Base-by-base conservation (phyloP, 2,329 filamentous ascomycete species). In the Aspergillus caelatus region DNA sequence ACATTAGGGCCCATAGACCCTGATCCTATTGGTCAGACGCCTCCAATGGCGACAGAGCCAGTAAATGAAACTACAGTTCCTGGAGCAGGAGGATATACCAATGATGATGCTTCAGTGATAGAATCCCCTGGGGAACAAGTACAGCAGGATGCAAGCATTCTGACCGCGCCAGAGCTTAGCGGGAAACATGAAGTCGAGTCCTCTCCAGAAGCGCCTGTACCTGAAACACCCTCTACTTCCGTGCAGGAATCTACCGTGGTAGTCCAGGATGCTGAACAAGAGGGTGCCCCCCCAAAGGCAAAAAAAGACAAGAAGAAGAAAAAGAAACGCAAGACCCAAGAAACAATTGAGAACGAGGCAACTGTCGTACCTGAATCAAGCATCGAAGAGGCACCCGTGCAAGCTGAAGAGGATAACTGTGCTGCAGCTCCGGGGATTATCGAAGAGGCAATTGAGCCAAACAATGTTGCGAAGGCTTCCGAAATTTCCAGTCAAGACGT, bases 241-340 rank as follows among this genome's bases (percentile, higher is more conserved):
- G 57, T 46, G 10, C 26, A 36, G 19, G 62, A 63, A 46, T 23
- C 62, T 16, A 53, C 61, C 55, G 23, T 45, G 55, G 57, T 45
- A 9, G 28, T n/a, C 10, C 57, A 32, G 34, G 55, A 64, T 21
- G 53, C 39, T 28, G 67, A 67, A n/a, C 64, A 62, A 39, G 57
- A 66, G 21, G 11, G n/a, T 4, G 60, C 11, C 26, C 48, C 65
- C 41, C 46, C 68, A 11, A 71, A 67, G 52, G 67, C 67, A 21
- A 73, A 74, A 39, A 74, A 74, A 41, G 66, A 69, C 6, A 76
- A 74, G 72, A 79, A 80, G 70, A 80, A 82, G 62, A 76, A 73
- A 68, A 71, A 76, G 71, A 71, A 71, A 68, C 65, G 70, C 65
- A 66, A 67, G 46, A 65, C 54, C 3, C 48, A 67, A 28, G 66